Conservation (phyloP, 805 yeast genomes). For the Saturnispora dispora region DNA sequence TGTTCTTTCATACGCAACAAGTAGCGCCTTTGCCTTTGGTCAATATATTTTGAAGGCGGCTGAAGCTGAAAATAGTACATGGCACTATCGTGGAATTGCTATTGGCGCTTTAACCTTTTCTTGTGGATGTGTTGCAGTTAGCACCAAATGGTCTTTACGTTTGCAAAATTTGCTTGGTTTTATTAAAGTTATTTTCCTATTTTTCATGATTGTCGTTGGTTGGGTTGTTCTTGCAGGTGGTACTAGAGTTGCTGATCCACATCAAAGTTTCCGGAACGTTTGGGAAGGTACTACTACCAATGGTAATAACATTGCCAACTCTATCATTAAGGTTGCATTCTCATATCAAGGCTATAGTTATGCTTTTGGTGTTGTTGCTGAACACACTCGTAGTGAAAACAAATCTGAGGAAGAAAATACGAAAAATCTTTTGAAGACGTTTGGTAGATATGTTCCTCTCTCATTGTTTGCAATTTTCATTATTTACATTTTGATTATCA, state of each 20-base stretch:
- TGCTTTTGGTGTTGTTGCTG: constrained; percentile 31
- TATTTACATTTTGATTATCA: constrained; percentile 65
- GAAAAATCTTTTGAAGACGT: constrained; percentile 34
- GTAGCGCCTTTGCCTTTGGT: constrained; percentile 74
- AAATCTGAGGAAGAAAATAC: constrained; percentile 43
- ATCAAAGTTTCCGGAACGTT: constrained; percentile 27
- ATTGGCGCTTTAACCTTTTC: constrained; percentile 66
- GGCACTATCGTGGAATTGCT: constrained; percentile 75
- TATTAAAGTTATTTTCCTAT: constrained; percentile 62
- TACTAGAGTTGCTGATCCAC: constrained; percentile 26
- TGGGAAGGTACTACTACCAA: constrained; percentile 34
- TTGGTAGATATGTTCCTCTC: constrained; percentile 65
- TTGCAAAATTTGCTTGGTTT: constrained; percentile 60
- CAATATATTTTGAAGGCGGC: constrained; percentile 72
- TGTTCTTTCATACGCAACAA: constrained; percentile 79
- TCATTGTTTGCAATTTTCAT: constrained; percentile 55
- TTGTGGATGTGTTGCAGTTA: constrained; percentile 50
- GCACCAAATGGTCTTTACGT: constrained; percentile 57
- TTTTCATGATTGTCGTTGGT: constrained; percentile 66
- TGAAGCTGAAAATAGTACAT: constrained; percentile 52
- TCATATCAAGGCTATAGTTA: constrained; percentile 35
- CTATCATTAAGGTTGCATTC: constrained; percentile 36
- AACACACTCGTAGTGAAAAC: constrained; percentile 31
- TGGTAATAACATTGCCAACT: constrained; percentile 34
- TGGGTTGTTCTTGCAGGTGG: constrained; percentile 83